Percentiles rank a stretch among this genome's conserved stretches.
Evolutionary conservation across 345 rosid genomes (phyloP).

Genomic region (Eucalyptus erythrocorys): DNA sequence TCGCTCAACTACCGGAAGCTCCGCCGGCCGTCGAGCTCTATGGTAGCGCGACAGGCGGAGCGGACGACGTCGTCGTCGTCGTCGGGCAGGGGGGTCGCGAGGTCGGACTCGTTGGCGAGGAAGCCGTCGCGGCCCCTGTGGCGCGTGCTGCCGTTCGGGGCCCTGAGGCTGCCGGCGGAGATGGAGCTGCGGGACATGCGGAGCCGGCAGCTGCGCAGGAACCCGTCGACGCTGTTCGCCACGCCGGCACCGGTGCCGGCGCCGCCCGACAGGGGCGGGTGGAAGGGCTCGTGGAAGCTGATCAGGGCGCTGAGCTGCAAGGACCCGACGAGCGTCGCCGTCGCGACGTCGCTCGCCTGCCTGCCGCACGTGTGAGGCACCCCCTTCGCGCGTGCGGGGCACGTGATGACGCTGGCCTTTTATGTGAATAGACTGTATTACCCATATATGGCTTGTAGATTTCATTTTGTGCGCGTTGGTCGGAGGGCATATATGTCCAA

Average conservation of each 20-base stretch:
- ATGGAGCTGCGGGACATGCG: conserved; percentile 58
- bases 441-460: neutral
- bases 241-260: neutral
- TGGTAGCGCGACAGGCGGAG: conserved; percentile 1
- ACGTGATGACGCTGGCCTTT: neutral
- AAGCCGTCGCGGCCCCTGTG: conserved; percentile 35
- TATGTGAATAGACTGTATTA: neutral
- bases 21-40: neutral
- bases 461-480: neutral
- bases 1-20: conserved; percentile 44
- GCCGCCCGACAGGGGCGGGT: conserved; percentile 10
- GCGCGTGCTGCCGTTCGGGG: conserved; percentile 56
- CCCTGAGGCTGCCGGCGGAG: conserved; percentile 43
- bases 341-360: conserved; percentile 35
- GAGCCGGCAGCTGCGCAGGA: conserved; percentile 56
- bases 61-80: conserved; percentile 8
- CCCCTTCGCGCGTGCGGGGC: neutral
- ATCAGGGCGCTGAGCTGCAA: conserved; percentile 61
- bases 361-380: conserved; percentile 8
- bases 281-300: conserved; percentile 34
- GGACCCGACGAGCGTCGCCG: conserved; percentile 40
- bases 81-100: conserved; percentile 8
- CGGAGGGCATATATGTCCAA: neutral
- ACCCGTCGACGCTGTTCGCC: conserved; percentile 23
- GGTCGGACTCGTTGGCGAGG: neutral